phyloP scores from a whole-genome alignment of 768 basidiomycete species.

The Gautieria morchelliformis region DNA sequence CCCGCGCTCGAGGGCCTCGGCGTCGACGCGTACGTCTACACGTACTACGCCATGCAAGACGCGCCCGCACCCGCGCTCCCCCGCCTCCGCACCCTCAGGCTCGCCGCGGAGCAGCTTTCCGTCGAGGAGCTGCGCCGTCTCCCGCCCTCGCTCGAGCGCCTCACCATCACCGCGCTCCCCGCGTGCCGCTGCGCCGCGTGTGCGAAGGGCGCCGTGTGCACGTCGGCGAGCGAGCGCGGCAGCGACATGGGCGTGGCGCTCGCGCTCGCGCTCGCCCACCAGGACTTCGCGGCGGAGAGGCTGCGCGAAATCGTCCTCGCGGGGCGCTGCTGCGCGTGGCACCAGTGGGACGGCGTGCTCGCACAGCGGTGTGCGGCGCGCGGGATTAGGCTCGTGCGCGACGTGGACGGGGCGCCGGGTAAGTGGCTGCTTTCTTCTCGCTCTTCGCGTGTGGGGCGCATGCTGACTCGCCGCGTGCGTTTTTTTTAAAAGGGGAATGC shows the following conservation, averaged over 20 bases:
- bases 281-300: neutral
- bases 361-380: neutral
- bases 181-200: neutral
- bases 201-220: neutral
- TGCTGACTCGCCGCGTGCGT: too few relatives aligned
- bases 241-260: neutral
- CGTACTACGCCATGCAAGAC: neutral
- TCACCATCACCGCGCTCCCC: slow-evolving; percentile 3
- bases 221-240: too few relatives aligned
- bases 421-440: too few relatives aligned
- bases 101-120: neutral
- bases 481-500: neutral
- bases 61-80: too few relatives aligned
- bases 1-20: neutral
- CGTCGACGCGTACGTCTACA: neutral
- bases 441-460: too few relatives aligned
- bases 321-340: neutral
- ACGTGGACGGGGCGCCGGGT: neutral
- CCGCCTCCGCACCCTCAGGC: neutral
- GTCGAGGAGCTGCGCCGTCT: neutral
- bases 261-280: neutral
- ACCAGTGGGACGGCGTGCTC: neutral
- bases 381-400: neutral
- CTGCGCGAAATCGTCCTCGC: neutral
- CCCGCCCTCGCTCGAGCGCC: neutral